These are phyloP conservation scores for Aurinia saxatilis DNA, from an alignment of 345 rosid species.

Conservation along the genomic window DNA sequence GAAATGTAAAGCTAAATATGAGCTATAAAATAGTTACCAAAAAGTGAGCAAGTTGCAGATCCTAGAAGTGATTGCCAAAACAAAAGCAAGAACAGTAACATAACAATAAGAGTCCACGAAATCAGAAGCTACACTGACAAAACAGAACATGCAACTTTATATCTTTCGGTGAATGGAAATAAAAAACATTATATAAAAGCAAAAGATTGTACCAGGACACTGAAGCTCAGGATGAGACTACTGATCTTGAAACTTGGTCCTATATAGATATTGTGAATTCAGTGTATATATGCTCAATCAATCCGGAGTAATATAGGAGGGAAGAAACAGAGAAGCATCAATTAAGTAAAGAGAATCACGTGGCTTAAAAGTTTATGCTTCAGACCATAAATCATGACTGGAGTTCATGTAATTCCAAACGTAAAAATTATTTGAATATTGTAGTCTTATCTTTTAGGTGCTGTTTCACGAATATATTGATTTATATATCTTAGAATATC, in stretches of 20 bases:
- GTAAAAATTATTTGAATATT: background rate
- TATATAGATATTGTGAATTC: background rate
- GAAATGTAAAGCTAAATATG: background rate
- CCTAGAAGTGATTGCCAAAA: background rate
- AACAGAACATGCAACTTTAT: background rate
- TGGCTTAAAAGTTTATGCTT: constrained; percentile 11
- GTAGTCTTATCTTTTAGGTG: background rate
- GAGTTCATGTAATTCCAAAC: background rate
- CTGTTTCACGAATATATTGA: no score
- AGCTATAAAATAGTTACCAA: background rate
- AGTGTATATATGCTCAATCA: background rate
- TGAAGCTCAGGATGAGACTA: background rate
- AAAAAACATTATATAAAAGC: background rate
- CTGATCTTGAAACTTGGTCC: background rate
- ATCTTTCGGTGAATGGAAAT: background rate
- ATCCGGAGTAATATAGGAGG: background rate
- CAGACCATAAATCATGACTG: background rate
- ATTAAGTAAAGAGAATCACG: constrained; percentile 6
- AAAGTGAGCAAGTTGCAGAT: background rate
- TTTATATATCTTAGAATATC: no score
- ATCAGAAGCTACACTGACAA: background rate
- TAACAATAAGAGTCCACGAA: background rate
- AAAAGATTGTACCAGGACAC: constrained; percentile 20
- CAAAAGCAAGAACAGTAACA: background rate
- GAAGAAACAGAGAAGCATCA: background rate